phyloP scores from a whole-genome alignment of 2,329 filamentous ascomycete species.

The Exophiala calicioides region DNA sequence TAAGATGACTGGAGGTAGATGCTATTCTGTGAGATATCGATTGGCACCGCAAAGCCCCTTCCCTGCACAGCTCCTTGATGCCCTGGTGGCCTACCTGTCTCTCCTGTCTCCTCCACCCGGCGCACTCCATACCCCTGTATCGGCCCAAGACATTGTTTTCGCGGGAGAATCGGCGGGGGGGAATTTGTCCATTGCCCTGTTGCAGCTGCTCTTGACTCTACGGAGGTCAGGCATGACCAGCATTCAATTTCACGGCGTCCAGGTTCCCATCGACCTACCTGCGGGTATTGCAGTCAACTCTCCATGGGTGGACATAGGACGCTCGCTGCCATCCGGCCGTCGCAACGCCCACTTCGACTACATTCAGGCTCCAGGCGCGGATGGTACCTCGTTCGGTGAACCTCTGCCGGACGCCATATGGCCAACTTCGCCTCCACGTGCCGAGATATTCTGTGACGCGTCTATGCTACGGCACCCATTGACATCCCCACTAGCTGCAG shows the following conservation, averaged over 20 bases:
- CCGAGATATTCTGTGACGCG: slow-evolving; percentile 45
- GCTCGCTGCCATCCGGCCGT: slow-evolving; percentile 44
- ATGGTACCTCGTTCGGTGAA: slow-evolving; percentile 31
- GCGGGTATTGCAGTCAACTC: slow-evolving; percentile 43
- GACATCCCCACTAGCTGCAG: slow-evolving; percentile 41
- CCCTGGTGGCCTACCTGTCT: slow-evolving; percentile 50
- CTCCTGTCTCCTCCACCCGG: slow-evolving; percentile 47
- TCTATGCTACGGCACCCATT: slow-evolving; percentile 43
- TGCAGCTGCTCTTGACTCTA: slow-evolving; percentile 47
- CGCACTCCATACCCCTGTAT: slow-evolving; percentile 44
- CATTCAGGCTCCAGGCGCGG: slow-evolving; percentile 33
- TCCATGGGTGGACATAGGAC: slow-evolving; percentile 46
- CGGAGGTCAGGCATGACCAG: slow-evolving; percentile 35
- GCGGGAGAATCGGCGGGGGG: slow-evolving; percentile 51
- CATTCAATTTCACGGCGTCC: slow-evolving; percentile 43
- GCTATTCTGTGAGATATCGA: slow-evolving; percentile 49
- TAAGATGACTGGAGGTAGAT: slow-evolving; percentile 40
- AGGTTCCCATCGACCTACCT: slow-evolving; percentile 44
- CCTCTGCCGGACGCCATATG: slow-evolving; percentile 40
- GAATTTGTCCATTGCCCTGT: slow-evolving; percentile 43
- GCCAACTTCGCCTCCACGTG: slow-evolving; percentile 45
- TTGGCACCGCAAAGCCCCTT: slow-evolving; percentile 52
- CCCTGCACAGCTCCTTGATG: slow-evolving; percentile 49
- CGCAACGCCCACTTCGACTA: slow-evolving; percentile 45
- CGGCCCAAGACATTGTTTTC: slow-evolving; percentile 47